phyloP scores from a whole-genome alignment of 495 filamentous ascomycete species.

The Aspergillus saccharolyticus region DNA sequence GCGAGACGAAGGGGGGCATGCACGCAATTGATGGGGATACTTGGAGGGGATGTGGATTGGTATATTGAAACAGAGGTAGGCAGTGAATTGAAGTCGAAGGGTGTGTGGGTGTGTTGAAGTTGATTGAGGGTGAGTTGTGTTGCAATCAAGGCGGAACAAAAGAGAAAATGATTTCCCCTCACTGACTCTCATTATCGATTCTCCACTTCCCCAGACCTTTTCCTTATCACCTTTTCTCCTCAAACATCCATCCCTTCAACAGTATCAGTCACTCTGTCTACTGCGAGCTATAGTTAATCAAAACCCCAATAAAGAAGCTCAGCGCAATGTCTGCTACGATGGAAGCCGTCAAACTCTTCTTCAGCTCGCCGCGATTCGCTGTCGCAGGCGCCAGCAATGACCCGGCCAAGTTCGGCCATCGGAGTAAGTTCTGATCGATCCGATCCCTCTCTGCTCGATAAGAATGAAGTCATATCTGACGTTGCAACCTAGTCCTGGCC shows the following conservation, averaged over 20 bases:
- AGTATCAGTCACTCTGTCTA: too few relatives aligned
- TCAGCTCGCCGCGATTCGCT: conserved; percentile 75
- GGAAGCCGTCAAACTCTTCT: conserved; percentile 68
- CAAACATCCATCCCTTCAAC: background rate
- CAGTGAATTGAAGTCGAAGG: background rate
- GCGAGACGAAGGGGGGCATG: conserved; percentile 52
- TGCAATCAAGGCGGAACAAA: background rate
- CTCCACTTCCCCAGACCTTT: background rate
- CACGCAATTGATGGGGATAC: conserved; percentile 8
- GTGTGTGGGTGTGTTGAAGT: background rate
- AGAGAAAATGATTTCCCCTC: conserved; percentile 6
- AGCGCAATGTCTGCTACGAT: conserved; percentile 18
- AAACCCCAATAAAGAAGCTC: too few relatives aligned
- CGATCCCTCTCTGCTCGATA: background rate
- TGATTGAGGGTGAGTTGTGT: too few relatives aligned
- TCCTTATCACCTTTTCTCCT: background rate
- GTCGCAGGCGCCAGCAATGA: conserved; percentile 89
- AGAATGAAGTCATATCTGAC: conserved; percentile 3
- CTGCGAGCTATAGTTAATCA: too few relatives aligned
- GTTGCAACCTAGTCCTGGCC: conserved; percentile 67
- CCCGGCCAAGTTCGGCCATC: conserved; percentile 83
- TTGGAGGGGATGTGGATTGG: background rate
- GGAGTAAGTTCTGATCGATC: conserved; percentile 49
- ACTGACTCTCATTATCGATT: background rate
- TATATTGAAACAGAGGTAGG: background rate